Evolutionary conservation across 2,329 filamentous ascomycete species (phyloP).

Genomic region (Plenodomus tracheiphilus): DNA sequence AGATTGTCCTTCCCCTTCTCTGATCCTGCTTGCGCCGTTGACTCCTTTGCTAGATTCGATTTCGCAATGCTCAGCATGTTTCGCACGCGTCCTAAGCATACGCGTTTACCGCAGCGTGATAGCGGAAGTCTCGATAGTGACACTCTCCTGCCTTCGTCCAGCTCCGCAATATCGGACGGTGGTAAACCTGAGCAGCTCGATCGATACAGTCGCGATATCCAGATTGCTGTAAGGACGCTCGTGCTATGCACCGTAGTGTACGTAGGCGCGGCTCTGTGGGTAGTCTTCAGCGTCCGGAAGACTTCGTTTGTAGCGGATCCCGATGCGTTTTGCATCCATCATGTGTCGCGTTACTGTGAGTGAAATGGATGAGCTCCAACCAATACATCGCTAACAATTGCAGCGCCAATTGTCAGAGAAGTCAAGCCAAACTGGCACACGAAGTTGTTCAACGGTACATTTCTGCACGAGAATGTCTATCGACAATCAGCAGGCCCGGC

Average conservation of each 20-base stretch:
- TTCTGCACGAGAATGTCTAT: constrained; percentile 59
- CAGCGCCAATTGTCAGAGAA: constrained; percentile 44
- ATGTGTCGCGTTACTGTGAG: constrained; percentile 39
- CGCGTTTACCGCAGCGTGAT: constrained; percentile 10
- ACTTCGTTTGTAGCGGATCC: constrained; percentile 14
- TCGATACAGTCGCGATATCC: constrained; percentile 10
- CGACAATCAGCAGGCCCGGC: constrained; percentile 54
- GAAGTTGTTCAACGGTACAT: constrained; percentile 59
- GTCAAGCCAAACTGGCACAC: constrained; percentile 48
- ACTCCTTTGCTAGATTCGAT: background rate
- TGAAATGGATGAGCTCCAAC: background rate
- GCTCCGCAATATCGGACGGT: constrained; percentile 2
- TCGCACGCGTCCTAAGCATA: constrained; percentile 7
- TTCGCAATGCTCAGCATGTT: constrained; percentile 15
- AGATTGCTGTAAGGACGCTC: constrained; percentile 14
- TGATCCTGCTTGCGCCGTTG: background rate
- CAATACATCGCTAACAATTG: background rate
- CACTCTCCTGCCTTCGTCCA: constrained; percentile 11
- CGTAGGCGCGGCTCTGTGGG: constrained; percentile 18
- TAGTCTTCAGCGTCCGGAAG: constrained; percentile 16
- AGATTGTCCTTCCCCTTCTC: background rate
- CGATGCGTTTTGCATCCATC: constrained; percentile 32
- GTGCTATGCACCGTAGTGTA: constrained; percentile 23
- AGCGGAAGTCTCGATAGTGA: constrained; percentile 16
- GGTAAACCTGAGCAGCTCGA: constrained; percentile 1